phyloP scores from a whole-genome alignment of 2,329 filamentous ascomycete genomes.

The Colletotrichum paranaense region DNA sequence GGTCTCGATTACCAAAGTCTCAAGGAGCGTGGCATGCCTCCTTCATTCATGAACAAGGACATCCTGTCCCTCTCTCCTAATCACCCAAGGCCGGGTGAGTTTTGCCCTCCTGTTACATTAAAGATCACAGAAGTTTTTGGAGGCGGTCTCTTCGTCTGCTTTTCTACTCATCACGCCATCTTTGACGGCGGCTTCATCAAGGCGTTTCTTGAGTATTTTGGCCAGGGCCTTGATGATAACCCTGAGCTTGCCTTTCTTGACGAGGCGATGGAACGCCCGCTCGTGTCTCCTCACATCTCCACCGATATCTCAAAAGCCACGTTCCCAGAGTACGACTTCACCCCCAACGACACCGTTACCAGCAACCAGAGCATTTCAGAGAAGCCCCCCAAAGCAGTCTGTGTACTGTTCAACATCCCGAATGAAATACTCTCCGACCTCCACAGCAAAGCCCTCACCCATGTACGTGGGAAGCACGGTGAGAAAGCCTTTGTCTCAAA shows the following conservation, averaged over 20 bases:
- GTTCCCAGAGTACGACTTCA: constrained; percentile 22
- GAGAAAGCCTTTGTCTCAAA: constrained; percentile 9
- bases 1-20: not conserved
- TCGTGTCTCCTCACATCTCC: not conserved
- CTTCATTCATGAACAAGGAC: constrained; percentile 19
- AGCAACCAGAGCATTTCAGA: not conserved
- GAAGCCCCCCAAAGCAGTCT: not conserved
- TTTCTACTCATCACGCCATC: constrained; percentile 53
- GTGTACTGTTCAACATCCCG: not conserved
- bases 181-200: constrained; percentile 35
- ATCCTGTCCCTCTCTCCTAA: constrained; percentile 16
- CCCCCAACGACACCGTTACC: not conserved
- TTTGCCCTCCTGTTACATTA: constrained; percentile 16
- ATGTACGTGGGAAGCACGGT: not conserved
- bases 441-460: not conserved
- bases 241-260: not conserved
- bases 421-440: not conserved
- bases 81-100: constrained; percentile 21
- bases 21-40: not conserved
- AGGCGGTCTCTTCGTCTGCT: constrained; percentile 37
- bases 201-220: constrained; percentile 24
- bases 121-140: not conserved
- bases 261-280: not conserved
- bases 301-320: not conserved
- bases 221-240: not conserved